Percentiles rank a stretch among this genome's conserved stretches.
Conservation (phyloP, 805 yeast species). For the Dipodascopsis uninucleata region DNA sequence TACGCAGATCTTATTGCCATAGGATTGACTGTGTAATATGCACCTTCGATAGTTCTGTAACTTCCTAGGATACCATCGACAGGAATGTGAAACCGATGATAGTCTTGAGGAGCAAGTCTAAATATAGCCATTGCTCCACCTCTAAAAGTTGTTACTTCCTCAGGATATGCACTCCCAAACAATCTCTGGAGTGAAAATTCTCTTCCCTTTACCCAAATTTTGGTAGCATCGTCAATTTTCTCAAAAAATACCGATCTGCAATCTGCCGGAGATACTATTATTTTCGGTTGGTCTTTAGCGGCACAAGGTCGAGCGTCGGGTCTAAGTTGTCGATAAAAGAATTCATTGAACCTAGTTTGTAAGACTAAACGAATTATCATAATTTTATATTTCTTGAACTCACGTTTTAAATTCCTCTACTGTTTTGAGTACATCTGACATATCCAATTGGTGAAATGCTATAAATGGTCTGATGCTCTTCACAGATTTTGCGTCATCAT, state of each 20-base stretch:
- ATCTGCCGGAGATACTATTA: conserved; percentile 80
- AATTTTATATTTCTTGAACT: not conserved
- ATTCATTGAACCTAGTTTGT: conserved; percentile 63
- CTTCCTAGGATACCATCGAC: conserved; percentile 69
- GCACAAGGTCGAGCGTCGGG: conserved; percentile 71
- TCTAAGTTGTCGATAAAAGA: conserved; percentile 74
- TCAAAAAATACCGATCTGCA: conserved; percentile 73
- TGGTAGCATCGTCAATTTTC: conserved; percentile 56
- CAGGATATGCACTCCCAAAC: conserved; percentile 44
- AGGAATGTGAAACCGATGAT: conserved; percentile 89
- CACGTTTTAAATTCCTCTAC: conserved; percentile 50
- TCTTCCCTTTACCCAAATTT: conserved; percentile 86
- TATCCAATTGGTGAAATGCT: conserved; percentile 74
- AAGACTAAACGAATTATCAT: not conserved
- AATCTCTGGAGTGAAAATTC: conserved; percentile 66
- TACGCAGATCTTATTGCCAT: conserved; percentile 84
- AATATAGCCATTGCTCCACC: conserved; percentile 71
- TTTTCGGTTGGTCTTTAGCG: conserved; percentile 45
- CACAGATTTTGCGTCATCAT: conserved; percentile 66
- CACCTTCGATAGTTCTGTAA: conserved; percentile 73
- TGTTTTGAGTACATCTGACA: conserved; percentile 61
- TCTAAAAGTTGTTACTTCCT: conserved; percentile 37
- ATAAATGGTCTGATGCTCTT: conserved; percentile 71
- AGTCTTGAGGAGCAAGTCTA: conserved; percentile 94
- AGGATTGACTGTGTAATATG: conserved; percentile 93